phyloP scores from a whole-genome alignment of 352 stramenopile genomes.

The Globisporangium yorkense region DNA sequence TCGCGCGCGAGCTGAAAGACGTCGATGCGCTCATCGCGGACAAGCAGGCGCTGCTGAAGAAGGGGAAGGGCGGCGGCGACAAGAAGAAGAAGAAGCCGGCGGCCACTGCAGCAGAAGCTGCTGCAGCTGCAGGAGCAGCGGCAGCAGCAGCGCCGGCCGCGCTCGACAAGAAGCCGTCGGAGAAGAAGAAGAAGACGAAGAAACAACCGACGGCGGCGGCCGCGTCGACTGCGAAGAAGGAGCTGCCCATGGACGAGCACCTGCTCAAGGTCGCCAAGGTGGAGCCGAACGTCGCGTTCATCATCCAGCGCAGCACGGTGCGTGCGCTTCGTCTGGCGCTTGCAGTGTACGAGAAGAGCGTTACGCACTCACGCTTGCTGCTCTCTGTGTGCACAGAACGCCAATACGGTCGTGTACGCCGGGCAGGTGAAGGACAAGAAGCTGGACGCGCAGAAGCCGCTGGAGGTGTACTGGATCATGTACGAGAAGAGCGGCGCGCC shows the following conservation, averaged over 20 bases:
- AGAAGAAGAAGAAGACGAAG: constrained; percentile 25
- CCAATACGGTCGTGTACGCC: constrained; percentile 84
- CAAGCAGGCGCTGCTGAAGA: constrained; percentile 57
- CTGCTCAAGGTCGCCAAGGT: constrained; percentile 60
- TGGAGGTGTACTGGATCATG: constrained; percentile 85
- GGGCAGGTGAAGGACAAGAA: constrained; percentile 26
- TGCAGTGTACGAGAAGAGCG: neutral
- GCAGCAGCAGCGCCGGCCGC: constrained; percentile 2
- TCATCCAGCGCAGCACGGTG: constrained; percentile 85
- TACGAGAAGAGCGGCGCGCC: constrained; percentile 70
- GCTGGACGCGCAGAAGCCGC: constrained; percentile 52
- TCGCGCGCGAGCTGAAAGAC: constrained; percentile 16
- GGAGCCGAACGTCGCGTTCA: constrained; percentile 75
- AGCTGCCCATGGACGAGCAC: constrained; percentile 61
- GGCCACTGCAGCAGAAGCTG: neutral
- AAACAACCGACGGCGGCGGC: neutral
- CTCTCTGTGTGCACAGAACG: constrained; percentile 21
- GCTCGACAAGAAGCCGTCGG: constrained; percentile 29
- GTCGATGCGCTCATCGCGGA: constrained; percentile 39
- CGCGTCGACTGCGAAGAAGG: constrained; percentile 16
- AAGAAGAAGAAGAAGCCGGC: constrained; percentile 14
- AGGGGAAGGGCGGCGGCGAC: constrained; percentile 30
- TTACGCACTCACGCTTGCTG: no score
- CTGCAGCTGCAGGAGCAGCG: neutral
- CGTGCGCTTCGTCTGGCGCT: constrained; percentile 8